phyloP scores from a whole-genome alignment of 768 basidiomycete species.

The Lactifluus piperatus region DNA sequence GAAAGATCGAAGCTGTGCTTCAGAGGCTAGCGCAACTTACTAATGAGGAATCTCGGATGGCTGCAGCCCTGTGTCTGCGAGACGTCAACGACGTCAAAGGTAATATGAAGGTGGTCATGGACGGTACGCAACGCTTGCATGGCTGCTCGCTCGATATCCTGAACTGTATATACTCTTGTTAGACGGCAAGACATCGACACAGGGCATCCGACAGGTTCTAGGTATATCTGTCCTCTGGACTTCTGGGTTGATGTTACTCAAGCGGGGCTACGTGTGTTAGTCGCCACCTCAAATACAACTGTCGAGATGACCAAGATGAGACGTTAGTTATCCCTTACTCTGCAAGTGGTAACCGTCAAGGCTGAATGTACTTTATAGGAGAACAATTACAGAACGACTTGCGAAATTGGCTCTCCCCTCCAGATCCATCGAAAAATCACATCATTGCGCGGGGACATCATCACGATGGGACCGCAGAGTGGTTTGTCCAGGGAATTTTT shows the following conservation, averaged over 20 bases:
- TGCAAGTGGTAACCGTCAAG: too few relatives aligned
- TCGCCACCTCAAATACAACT: too few relatives aligned
- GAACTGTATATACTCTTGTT: not conserved
- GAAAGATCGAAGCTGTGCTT: not conserved
- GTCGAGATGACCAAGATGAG: too few relatives aligned
- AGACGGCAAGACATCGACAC: not conserved
- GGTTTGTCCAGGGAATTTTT: not conserved
- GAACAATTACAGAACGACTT: too few relatives aligned
- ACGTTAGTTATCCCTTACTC: too few relatives aligned
- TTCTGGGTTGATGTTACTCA: too few relatives aligned
- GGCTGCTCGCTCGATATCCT: not conserved
- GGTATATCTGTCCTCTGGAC: too few relatives aligned
- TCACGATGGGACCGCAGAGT: not conserved
- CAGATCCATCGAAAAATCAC: not conserved
- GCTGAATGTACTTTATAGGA: too few relatives aligned
- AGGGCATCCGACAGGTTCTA: not conserved
- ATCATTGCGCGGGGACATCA: not conserved
- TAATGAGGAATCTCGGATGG: not conserved
- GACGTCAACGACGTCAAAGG: not conserved
- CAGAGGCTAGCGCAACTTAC: not conserved
- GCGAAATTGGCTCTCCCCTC: not conserved
- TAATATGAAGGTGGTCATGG: not conserved
- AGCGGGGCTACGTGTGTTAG: too few relatives aligned
- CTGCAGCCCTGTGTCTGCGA: not conserved
- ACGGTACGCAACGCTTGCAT: not conserved